Percentiles rank a stretch among this genome's conserved stretches.
These are phyloP conservation scores for Trametes punicea DNA, from an alignment of 768 basidiomycete species.

Conservation along the genomic window DNA sequence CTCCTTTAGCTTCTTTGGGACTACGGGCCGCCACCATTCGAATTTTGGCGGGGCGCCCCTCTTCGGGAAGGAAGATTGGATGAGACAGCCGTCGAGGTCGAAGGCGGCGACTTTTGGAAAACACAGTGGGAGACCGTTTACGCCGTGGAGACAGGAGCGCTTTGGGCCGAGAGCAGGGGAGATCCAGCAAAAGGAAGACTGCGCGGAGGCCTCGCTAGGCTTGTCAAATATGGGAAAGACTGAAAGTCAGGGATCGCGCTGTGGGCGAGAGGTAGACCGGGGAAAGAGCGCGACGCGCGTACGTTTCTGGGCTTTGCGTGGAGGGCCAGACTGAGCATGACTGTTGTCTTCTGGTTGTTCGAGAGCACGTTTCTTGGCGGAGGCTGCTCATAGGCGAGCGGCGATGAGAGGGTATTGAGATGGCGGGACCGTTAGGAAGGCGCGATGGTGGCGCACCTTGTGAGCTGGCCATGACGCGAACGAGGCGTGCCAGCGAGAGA, in stretches of 20 bases:
- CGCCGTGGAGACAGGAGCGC: conserved; percentile 36
- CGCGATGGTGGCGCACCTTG: conserved; percentile 1
- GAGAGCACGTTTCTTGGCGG: conserved; percentile 4
- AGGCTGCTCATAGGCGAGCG: neutral
- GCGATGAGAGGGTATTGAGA: neutral
- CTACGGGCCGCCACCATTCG: conserved; percentile 70
- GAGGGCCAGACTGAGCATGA: neutral
- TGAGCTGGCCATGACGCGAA: neutral
- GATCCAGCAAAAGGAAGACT: conserved; percentile 31
- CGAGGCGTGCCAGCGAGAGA: neutral
- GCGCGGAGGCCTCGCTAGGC: conserved; percentile 1
- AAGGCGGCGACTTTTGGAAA: conserved; percentile 69
- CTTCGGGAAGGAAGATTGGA: conserved; percentile 46
- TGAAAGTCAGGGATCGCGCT: neutral
- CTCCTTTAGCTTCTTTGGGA: conserved; percentile 62
- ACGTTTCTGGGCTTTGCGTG: conserved; percentile 23
- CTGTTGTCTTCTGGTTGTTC: neutral
- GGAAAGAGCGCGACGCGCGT: neutral
- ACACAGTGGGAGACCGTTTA: conserved; percentile 38
- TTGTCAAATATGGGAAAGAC: conserved; percentile 31
- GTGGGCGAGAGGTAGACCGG: neutral
- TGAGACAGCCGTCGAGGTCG: conserved; percentile 86
- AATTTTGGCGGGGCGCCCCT: conserved; percentile 47
- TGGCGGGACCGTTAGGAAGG: too few species aligned
- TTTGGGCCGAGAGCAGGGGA: conserved; percentile 30